Percentiles rank a stretch among this genome's conserved stretches.
Evolutionary conservation across 2,329 filamentous ascomycete genomes (phyloP).

Genomic region (Epichloe festucae): DNA sequence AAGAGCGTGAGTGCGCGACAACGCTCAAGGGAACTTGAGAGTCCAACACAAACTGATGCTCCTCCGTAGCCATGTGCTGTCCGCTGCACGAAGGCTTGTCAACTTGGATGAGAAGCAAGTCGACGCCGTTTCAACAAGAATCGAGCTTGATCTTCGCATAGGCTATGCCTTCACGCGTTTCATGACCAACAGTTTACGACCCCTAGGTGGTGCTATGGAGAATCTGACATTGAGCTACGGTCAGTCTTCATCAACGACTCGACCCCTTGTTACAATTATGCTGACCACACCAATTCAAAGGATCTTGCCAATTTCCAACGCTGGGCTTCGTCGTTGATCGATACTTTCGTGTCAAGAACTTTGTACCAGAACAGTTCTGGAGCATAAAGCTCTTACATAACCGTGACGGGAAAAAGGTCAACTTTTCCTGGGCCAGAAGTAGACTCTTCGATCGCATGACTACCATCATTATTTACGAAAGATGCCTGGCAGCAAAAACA

Average conservation of each 20-base stretch:
- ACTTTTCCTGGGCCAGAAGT: slow-evolving; percentile 70
- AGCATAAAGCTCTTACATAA: slow-evolving; percentile 72
- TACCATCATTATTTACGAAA: slow-evolving; percentile 71
- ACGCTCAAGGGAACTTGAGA: too few species aligned
- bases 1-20: slow-evolving; percentile 47
- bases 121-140: slow-evolving; percentile 74
- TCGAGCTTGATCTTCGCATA: slow-evolving; percentile 85
- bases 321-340: slow-evolving; percentile 94
- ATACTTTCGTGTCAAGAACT: slow-evolving; percentile 88
- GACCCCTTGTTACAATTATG: not conserved
- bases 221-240: slow-evolving; percentile 69
- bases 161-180: slow-evolving; percentile 87
- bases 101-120: slow-evolving; percentile 76
- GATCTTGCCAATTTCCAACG: slow-evolving; percentile 91
- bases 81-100: slow-evolving; percentile 65
- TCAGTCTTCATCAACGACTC: slow-evolving; percentile 21
- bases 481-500: slow-evolving; percentile 61
- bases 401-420: slow-evolving; percentile 65
- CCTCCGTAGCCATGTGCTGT: slow-evolving; percentile 64
- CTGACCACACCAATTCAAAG: slow-evolving; percentile 25
- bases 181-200: slow-evolving; percentile 65
- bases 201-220: slow-evolving; percentile 53
- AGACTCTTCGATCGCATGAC: slow-evolving; percentile 80
- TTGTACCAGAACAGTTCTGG: slow-evolving; percentile 89
- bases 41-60: slow-evolving; percentile 7